These are phyloP conservation scores for Penicillium expansum DNA, from an alignment of 2,329 filamentous ascomycete species.

Conservation along the genomic window DNA sequence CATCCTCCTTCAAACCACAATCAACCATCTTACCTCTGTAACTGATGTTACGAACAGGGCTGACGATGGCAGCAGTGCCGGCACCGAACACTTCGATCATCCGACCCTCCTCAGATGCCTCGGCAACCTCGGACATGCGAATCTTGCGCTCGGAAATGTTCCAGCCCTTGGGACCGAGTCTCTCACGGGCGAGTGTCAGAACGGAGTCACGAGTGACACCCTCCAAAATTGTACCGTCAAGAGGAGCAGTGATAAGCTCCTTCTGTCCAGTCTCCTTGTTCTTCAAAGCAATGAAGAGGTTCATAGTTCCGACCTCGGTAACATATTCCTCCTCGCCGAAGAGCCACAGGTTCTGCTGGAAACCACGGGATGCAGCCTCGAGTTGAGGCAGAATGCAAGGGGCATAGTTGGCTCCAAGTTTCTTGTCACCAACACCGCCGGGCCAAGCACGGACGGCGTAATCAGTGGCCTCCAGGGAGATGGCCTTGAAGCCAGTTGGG, in stretches of 20 bases:
- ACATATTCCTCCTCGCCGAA: constrained; percentile 95
- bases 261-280: constrained; percentile 86
- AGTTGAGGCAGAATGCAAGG: constrained; percentile 97
- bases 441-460: constrained; percentile 98
- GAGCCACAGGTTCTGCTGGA: constrained; percentile 97
- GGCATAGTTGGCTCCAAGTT: constrained; percentile 98
- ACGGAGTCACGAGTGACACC: constrained; percentile 93
- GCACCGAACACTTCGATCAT: constrained; percentile 91
- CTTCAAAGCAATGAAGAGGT: constrained; percentile 84
- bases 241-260: constrained; percentile 88
- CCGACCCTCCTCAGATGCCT: constrained; percentile 79
- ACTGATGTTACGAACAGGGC: constrained; percentile 81
- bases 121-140: constrained; percentile 80
- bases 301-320: constrained; percentile 98
- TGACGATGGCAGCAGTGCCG: constrained; percentile 91
- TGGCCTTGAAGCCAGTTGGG: constrained; percentile 95
- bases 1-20: constrained; percentile 74
- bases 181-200: constrained; percentile 78
- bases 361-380: constrained; percentile 83
- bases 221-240: constrained; percentile 94
- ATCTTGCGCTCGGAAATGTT: constrained; percentile 83
- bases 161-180: constrained; percentile 83
- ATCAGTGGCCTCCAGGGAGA: constrained; percentile 91
- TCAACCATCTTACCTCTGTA: constrained; percentile 80
- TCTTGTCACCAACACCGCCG: constrained; percentile 95